Conservation (phyloP, 352 stramenopile species). For the Thraustotheca clavata region DNA sequence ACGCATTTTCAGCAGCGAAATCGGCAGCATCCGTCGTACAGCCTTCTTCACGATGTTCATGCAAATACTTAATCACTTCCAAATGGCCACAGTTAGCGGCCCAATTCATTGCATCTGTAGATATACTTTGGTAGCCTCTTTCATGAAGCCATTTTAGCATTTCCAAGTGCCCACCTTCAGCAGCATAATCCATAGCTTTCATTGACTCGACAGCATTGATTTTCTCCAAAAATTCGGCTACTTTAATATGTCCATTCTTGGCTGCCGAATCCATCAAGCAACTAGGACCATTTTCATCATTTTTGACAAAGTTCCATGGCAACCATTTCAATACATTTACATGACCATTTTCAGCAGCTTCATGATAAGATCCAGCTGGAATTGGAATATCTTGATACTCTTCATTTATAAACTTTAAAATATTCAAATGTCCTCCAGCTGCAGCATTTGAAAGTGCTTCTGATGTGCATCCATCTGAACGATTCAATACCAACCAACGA, state of each 20-base stretch:
- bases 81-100: conserved; percentile 60
- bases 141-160: conserved; percentile 34
- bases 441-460: conserved; percentile 36
- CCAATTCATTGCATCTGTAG: conserved; percentile 50
- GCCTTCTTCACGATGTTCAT: conserved; percentile 49
- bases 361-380: neutral
- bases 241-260: conserved; percentile 26
- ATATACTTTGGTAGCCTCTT: conserved; percentile 28
- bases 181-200: conserved; percentile 23
- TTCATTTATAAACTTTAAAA: conserved; percentile 24
- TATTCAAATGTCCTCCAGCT: conserved; percentile 27
- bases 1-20: conserved; percentile 56
- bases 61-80: conserved; percentile 60
- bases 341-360: conserved; percentile 24
- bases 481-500: conserved; percentile 23
- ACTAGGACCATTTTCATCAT: conserved; percentile 4
- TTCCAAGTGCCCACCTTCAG: conserved; percentile 29
- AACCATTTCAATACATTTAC: neutral
- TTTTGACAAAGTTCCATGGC: neutral
- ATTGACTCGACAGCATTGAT: conserved; percentile 20
- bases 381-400: conserved; percentile 15
- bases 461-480: conserved; percentile 24
- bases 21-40: conserved; percentile 75
- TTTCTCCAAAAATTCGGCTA: conserved; percentile 28
- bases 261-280: conserved; percentile 25